phyloP scores from a whole-genome alignment of 192 early-diverging fungal species.

The Dispira simplex region DNA sequence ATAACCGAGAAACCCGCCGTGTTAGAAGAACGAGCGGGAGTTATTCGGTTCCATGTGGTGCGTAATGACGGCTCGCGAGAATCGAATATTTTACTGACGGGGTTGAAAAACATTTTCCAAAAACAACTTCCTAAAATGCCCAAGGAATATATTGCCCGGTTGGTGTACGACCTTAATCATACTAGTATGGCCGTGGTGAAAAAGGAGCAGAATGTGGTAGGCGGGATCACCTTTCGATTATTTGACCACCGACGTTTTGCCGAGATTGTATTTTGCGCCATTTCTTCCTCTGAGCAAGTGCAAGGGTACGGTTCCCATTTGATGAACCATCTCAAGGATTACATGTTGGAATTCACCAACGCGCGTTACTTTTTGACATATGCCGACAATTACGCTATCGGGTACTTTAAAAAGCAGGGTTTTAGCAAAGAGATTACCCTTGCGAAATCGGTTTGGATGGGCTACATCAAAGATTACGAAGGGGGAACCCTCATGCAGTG shows the following conservation, averaged over 20 bases:
- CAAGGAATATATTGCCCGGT: slow-evolving; percentile 88
- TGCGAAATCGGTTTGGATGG: slow-evolving; percentile 86
- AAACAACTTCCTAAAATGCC: slow-evolving; percentile 99
- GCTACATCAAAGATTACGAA: slow-evolving; percentile 99
- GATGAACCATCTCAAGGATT: slow-evolving; percentile 94
- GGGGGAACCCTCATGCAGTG: slow-evolving; percentile 98
- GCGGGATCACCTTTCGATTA: slow-evolving; percentile 89
- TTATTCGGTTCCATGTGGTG: slow-evolving; percentile 59
- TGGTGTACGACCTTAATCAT: slow-evolving; percentile 94
- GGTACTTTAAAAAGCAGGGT: slow-evolving; percentile 98
- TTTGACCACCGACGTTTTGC: slow-evolving; percentile 82
- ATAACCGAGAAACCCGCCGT: slow-evolving; percentile 42
- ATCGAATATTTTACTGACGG: slow-evolving; percentile 79
- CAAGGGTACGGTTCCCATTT: slow-evolving; percentile 94
- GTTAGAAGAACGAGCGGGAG: slow-evolving; percentile 44
- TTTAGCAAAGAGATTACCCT: slow-evolving; percentile 96
- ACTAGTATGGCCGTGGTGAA: slow-evolving; percentile 61
- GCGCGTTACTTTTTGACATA: slow-evolving; percentile 89
- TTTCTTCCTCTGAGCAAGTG: slow-evolving; percentile 80
- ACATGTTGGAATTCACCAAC: slow-evolving; percentile 54
- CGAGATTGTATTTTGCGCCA: slow-evolving; percentile 98
- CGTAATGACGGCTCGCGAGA: slow-evolving; percentile 63
- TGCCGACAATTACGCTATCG: slow-evolving; percentile 97
- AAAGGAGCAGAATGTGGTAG: slow-evolving; percentile 51
- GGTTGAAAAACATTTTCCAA: slow-evolving; percentile 91